Percentiles rank a stretch among this genome's conserved stretches.
phyloP scores from a whole-genome alignment of 176 grass and related monocot genomes.

The Aechmea fasciata region DNA sequence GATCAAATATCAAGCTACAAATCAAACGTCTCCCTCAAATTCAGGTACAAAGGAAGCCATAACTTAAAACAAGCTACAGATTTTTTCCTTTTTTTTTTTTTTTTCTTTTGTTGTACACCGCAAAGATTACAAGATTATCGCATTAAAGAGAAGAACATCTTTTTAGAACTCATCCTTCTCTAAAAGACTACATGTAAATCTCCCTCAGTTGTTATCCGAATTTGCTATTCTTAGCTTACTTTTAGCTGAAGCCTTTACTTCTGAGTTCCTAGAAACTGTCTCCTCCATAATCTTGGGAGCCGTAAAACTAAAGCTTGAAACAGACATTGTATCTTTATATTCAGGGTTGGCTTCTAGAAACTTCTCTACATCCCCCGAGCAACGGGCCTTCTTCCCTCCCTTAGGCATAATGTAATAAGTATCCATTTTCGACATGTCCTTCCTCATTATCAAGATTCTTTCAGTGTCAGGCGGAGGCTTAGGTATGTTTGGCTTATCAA shows the following conservation, averaged over 20 bases:
- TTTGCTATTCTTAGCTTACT: constrained; percentile 18
- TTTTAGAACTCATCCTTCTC: too few relatives aligned
- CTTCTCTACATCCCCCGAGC: constrained; percentile 50
- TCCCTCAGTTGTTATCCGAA: background rate
- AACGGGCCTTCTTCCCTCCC: constrained; percentile 59
- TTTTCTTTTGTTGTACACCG: too few relatives aligned
- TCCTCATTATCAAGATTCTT: constrained; percentile 55
- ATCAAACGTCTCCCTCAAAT: too few relatives aligned
- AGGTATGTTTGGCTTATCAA: constrained; percentile 74
- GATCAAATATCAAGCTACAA: too few relatives aligned
- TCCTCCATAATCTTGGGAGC: constrained; percentile 59
- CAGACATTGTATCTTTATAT: constrained; percentile 44
- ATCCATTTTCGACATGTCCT: constrained; percentile 79
- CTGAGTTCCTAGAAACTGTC: constrained; percentile 45
- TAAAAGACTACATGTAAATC: too few relatives aligned
- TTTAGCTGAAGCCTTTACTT: constrained; percentile 21
- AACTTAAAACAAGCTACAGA: too few relatives aligned
- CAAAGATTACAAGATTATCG: too few relatives aligned
- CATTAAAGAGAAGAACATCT: too few relatives aligned
- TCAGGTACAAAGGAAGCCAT: too few relatives aligned
- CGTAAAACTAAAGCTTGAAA: constrained; percentile 61
- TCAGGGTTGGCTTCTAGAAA: constrained; percentile 65
- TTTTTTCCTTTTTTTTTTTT: too few relatives aligned
- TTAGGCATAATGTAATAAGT: constrained; percentile 79
- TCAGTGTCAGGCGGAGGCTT: constrained; percentile 60